Conservation (phyloP, 176 grass and related monocot genomes). For the Saccharum spontaneum region DNA sequence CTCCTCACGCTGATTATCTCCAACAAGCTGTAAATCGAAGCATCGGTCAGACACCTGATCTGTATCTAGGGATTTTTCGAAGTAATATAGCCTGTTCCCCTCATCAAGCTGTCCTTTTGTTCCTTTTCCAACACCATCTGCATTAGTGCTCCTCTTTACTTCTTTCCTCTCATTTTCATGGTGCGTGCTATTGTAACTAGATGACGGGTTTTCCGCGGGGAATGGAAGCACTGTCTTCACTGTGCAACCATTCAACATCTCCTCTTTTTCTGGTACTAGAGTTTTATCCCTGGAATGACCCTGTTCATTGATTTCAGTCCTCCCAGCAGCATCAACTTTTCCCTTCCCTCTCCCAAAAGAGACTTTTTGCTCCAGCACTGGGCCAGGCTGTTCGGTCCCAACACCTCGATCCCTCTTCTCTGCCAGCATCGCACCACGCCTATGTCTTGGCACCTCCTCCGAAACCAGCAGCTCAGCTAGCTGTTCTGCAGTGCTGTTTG, state of each 20-base stretch:
- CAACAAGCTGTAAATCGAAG: conserved; percentile 63
- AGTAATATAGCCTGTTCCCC: conserved; percentile 45
- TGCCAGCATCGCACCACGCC: neutral
- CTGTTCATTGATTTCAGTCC: conserved; percentile 38
- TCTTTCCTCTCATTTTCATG: conserved; percentile 53
- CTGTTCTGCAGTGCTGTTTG: conserved; percentile 64
- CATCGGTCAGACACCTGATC: conserved; percentile 48
- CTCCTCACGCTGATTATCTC: conserved; percentile 65
- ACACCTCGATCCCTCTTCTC: conserved; percentile 65
- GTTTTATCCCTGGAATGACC: conserved; percentile 39
- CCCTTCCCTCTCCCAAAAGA: conserved; percentile 64
- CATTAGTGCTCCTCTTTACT: conserved; percentile 49
- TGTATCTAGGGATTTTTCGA: conserved; percentile 39
- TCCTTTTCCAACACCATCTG: conserved; percentile 44
- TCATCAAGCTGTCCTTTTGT: conserved; percentile 55
- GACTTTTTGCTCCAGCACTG: conserved; percentile 37
- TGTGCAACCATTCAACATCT: conserved; percentile 68
- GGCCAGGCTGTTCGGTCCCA: conserved; percentile 51
- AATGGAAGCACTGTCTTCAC: conserved; percentile 85
- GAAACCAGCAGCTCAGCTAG: conserved; percentile 67
- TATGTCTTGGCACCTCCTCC: conserved; percentile 62
- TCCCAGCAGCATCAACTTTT: conserved; percentile 57
- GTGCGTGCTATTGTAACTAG: conserved; percentile 45
- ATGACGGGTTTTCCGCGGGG: conserved; percentile 53
- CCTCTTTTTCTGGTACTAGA: conserved; percentile 68